phyloP scores from a whole-genome alignment of 441 rosid genomes.

The Capsella rubella region DNA sequence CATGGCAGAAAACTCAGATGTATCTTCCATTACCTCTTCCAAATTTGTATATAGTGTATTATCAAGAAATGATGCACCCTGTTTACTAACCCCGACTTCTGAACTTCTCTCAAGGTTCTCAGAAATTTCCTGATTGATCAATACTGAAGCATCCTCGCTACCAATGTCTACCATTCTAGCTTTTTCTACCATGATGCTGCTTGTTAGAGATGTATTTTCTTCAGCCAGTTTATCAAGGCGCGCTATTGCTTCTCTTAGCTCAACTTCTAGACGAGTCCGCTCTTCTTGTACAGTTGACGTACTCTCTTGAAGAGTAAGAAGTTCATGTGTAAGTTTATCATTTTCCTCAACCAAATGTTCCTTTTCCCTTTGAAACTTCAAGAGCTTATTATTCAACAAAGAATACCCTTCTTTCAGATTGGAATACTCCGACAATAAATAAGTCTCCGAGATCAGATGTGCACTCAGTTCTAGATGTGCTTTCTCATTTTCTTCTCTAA shows the following conservation, averaged over 20 bases:
- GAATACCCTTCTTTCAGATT: constrained; percentile 52
- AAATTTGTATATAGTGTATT: constrained; percentile 43
- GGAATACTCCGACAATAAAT: constrained; percentile 55
- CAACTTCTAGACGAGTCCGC: constrained; percentile 52
- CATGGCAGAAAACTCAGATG: constrained; percentile 55
- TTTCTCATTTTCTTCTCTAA: constrained; percentile 54
- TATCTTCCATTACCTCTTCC: constrained; percentile 52
- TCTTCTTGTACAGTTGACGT: constrained; percentile 57
- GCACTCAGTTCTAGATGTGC: constrained; percentile 51
- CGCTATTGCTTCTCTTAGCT: constrained; percentile 54
- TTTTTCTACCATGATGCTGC: constrained; percentile 55
- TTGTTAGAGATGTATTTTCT: constrained; percentile 60
- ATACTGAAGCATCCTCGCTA: constrained; percentile 43
- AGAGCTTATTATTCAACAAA: constrained; percentile 51
- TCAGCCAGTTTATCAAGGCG: constrained; percentile 61
- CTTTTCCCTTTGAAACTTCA: constrained; percentile 62
- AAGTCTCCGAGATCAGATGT: constrained; percentile 49
- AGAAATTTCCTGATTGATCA: constrained; percentile 42
- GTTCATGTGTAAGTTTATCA: constrained; percentile 66
- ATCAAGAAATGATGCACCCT: constrained; percentile 45
- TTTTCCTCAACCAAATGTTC: constrained; percentile 54
- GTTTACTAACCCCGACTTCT: constrained; percentile 40
- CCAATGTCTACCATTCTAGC: constrained; percentile 53
- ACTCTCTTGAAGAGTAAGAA: constrained; percentile 63
- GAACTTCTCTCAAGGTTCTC: constrained; percentile 44